phyloP scores from a whole-genome alignment of 2,329 filamentous ascomycete genomes.

The Arthrobotrys pseudoclavata region DNA sequence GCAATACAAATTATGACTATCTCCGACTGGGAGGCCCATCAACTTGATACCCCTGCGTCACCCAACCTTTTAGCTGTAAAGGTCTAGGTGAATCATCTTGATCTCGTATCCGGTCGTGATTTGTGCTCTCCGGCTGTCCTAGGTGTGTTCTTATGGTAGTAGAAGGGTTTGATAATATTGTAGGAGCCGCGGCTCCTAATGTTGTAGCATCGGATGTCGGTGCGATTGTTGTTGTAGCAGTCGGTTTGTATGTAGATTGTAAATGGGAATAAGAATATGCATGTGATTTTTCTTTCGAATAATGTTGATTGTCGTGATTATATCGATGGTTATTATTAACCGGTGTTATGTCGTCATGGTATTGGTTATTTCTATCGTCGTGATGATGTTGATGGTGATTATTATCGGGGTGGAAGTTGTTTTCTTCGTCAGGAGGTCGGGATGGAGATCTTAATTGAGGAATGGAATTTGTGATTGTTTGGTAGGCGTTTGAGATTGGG shows the following conservation, averaged over 20 bases:
- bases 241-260: constrained; percentile 31
- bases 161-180: constrained; percentile 26
- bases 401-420: constrained; percentile 11
- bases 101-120: constrained; percentile 54
- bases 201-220: constrained; percentile 28
- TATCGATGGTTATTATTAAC: not conserved
- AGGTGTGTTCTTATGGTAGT: constrained; percentile 5
- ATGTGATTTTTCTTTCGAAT: constrained; percentile 16
- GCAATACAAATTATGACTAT: constrained; percentile 5
- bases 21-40: constrained; percentile 2
- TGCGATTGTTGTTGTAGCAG: constrained; percentile 3
- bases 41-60: constrained; percentile 51
- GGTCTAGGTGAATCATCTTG: constrained; percentile 16
- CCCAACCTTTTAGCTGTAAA: constrained; percentile 53
- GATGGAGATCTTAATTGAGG: constrained; percentile 21
- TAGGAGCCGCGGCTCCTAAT: constrained; percentile 14
- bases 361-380: constrained; percentile 9
- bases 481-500: constrained; percentile 54
- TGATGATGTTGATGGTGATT: not conserved
- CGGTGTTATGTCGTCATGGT: constrained; percentile 27
- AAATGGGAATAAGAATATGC: constrained; percentile 26
- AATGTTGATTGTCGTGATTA: constrained; percentile 9
- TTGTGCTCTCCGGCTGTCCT: constrained; percentile 33
- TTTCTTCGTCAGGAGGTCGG: constrained; percentile 46
- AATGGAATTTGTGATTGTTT: constrained; percentile 50